Evolutionary conservation across 2,329 filamentous ascomycete species (phyloP).

Genomic region (Colletotrichum sojae): DNA sequence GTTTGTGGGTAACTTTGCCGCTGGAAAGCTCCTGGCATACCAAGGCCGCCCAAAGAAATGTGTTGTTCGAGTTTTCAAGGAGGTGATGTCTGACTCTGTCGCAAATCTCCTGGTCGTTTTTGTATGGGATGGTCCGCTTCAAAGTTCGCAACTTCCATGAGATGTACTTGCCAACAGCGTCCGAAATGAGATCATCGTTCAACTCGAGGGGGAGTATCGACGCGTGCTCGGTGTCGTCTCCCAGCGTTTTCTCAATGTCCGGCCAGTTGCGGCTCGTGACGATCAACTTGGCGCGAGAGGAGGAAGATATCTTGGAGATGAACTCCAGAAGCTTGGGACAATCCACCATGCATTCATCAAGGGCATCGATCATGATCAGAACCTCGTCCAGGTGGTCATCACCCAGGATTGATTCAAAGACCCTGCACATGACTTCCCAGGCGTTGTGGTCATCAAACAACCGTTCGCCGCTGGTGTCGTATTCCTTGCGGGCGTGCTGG

Average conservation of each 20-base stretch:
- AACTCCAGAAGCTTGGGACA: constrained; percentile 52
- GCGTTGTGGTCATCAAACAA: constrained; percentile 53
- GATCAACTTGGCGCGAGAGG: constrained; percentile 56
- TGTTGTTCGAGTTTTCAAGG: too few relatives aligned
- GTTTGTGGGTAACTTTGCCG: too few relatives aligned
- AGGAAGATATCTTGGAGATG: constrained; percentile 43
- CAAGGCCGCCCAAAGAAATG: too few relatives aligned
- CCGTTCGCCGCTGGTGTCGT: constrained; percentile 45
- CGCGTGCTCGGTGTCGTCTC: background rate
- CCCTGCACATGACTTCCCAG: constrained; percentile 50
- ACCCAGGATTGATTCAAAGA: constrained; percentile 57
- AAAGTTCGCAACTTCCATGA: too few relatives aligned
- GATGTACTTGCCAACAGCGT: too few relatives aligned
- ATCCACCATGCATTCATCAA: constrained; percentile 13
- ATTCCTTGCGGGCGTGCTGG: constrained; percentile 18
- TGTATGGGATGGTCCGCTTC: too few relatives aligned
- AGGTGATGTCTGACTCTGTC: too few relatives aligned
- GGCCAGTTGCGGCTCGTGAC: constrained; percentile 59
- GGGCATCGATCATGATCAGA: constrained; percentile 53
- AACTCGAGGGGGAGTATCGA: background rate
- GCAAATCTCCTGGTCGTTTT: too few relatives aligned
- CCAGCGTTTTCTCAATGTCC: constrained; percentile 50
- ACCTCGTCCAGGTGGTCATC: constrained; percentile 48
- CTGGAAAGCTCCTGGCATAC: too few relatives aligned
- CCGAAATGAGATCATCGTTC: too few relatives aligned